Percentiles rank a stretch among this genome's conserved stretches.
Conservation (phyloP, 73 alveolate genomes). For the Paraurostyla sp. region DNA sequence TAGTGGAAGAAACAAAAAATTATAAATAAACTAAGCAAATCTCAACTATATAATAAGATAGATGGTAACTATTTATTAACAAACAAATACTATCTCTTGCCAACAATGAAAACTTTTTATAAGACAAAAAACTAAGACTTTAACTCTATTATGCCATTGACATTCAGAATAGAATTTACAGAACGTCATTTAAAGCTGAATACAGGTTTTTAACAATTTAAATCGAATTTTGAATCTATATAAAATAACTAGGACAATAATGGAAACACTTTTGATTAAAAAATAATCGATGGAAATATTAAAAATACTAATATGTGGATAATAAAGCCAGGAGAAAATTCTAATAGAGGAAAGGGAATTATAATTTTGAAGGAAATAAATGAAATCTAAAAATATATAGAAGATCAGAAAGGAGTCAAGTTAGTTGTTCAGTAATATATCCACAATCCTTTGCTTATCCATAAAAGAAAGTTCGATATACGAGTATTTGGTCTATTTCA, state of each 20-base stretch:
- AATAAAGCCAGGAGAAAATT: slow-evolving; percentile 64
- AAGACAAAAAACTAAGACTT: not conserved
- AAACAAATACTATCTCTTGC: slow-evolving; percentile 9
- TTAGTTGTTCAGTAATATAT: slow-evolving; percentile 75
- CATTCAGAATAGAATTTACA: not conserved
- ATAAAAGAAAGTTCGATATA: slow-evolving; percentile 82
- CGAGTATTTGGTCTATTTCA: slow-evolving; percentile 74
- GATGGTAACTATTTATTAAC: slow-evolving; percentile 39
- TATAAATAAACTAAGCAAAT: not conserved
- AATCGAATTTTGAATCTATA: not conserved
- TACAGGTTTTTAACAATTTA: not conserved
- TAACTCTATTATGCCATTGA: slow-evolving; percentile 3
- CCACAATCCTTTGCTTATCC: slow-evolving; percentile 74
- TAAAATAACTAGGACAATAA: not conserved
- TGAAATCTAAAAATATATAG: not conserved
- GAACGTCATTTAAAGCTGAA: not conserved
- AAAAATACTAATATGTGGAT: slow-evolving; percentile 34
- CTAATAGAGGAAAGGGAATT: slow-evolving; percentile 63
- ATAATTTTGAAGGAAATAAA: not conserved
- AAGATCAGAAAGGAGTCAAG: not conserved
- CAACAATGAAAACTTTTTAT: slow-evolving; percentile 11
- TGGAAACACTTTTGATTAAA: not conserved
- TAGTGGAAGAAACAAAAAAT: slow-evolving; percentile 54
- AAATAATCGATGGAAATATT: not conserved
- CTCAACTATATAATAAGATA: not conserved